Evolutionary conservation across 1,139 yeast genomes (phyloP).

Genomic region (Geotrichum aggregatum): DNA sequence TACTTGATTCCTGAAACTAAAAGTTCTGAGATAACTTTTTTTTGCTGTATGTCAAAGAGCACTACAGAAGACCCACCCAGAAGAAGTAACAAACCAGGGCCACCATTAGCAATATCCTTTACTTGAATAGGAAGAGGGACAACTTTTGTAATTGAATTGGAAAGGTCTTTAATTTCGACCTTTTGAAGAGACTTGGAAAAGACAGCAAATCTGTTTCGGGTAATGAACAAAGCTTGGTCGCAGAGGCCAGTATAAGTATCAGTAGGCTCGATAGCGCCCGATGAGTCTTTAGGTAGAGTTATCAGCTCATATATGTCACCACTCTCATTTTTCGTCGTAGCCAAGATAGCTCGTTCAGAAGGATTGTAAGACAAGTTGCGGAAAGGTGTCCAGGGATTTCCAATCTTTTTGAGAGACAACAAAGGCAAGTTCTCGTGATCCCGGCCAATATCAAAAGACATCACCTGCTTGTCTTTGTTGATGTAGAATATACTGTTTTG

Average conservation of each 20-base stretch:
- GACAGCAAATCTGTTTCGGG: constrained; percentile 89
- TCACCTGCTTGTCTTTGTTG: constrained; percentile 83
- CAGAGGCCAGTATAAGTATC: constrained; percentile 78
- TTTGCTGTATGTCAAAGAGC: constrained; percentile 89
- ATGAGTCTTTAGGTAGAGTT: constrained; percentile 76
- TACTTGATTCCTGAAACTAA: constrained; percentile 73
- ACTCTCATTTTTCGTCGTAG: constrained; percentile 68
- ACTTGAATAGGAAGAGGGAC: constrained; percentile 70
- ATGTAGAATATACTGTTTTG: constrained; percentile 69
- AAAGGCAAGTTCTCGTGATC: constrained; percentile 64
- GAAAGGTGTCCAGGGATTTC: constrained; percentile 82
- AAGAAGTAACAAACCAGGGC: constrained; percentile 75
- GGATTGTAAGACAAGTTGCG: constrained; percentile 87
- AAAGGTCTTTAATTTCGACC: constrained; percentile 78
- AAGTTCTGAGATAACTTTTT: constrained; percentile 67
- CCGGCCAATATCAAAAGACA: constrained; percentile 62
- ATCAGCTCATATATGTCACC: constrained; percentile 68
- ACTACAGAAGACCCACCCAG: constrained; percentile 69
- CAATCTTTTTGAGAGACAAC: constrained; percentile 77
- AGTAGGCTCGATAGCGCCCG: constrained; percentile 89
- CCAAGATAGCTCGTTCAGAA: constrained; percentile 79
- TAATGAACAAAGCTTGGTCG: constrained; percentile 80
- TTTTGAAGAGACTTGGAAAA: constrained; percentile 60
- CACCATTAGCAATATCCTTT: constrained; percentile 69
- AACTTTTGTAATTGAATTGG: constrained; percentile 73